Base-by-base conservation (phyloP, 108 stramenopile species). In the Aurantiochytrium sp. region DNA sequence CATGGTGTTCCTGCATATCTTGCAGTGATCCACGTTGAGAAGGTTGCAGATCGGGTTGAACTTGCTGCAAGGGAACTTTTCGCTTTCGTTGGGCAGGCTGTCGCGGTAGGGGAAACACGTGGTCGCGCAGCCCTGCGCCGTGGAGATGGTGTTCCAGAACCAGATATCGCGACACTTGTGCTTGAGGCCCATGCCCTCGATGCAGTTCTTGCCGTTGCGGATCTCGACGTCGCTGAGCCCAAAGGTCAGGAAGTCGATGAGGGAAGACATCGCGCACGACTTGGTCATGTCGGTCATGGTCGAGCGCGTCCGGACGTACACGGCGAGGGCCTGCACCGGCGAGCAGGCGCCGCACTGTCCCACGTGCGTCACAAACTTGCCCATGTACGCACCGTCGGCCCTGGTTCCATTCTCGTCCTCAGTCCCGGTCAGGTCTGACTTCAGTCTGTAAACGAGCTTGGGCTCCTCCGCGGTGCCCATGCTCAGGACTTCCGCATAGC, bases 141-240 rank as follows among this genome's bases (percentile, higher is more conserved):
- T 81, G 24, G 39, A 48, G 2, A 81, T 48, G n/a, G 73, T 81
- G 73, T 81, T 81, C 73, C 73, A 81, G 45, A 48, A 81, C 73
- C 73, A 81, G 45, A 81, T 81, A 12, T 48, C 39, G 21, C 73
- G 42, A 24, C 73, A 81, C 45, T 41, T 48, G 39, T 48, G 27
- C 21, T 17, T 12, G 10, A 81, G 39, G 27, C 73, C 73, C n/a
- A 48, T 48, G 12, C 45, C 73, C 24, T 48, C 36, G 24, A 81
- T 41, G 4, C 73, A 81, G n/a, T 81, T 24, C 39, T 27, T 48
- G n/a, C 42, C 73, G 24, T 81, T 81, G 39, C 27, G 73, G 19
- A 48, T 41, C 45, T 81, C 45, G 45, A 81, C 34, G 34, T 65
- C 59, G 34, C 59, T 65, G 22, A 65, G 59, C 6, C 59, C 59